A percentile compares a stretch with the other conserved stretches of the same genome.
phyloP scores from a whole-genome alignment of 148 eudicot genomes.

The Silene uniflora region DNA sequence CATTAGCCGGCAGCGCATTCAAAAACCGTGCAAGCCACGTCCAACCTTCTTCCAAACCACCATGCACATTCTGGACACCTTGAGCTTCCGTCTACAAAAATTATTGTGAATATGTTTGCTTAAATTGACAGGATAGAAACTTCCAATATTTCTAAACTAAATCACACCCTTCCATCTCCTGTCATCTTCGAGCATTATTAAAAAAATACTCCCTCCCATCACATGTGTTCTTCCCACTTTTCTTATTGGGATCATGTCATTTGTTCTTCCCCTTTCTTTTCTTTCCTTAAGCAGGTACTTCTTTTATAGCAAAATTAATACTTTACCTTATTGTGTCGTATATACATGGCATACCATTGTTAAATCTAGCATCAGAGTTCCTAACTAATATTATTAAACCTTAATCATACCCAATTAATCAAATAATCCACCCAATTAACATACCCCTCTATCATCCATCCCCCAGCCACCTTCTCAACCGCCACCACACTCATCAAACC shows the following conservation, averaged over 20 bases:
- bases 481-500: background rate
- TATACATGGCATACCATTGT: background rate
- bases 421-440: background rate
- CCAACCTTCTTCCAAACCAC: conserved; percentile 87
- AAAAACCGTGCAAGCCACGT: conserved; percentile 85
- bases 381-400: no score
- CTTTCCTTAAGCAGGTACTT: background rate
- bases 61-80: conserved; percentile 55
- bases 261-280: background rate
- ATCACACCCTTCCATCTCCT: background rate
- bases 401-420: background rate
- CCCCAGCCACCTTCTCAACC: background rate
- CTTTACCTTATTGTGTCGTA: background rate
- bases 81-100: conserved; percentile 63
- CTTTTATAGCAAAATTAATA: background rate
- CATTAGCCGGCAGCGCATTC: conserved; percentile 69
- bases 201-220: background rate
- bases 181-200: background rate
- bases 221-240: background rate
- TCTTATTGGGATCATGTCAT: background rate
- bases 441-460: background rate
- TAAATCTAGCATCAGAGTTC: background rate
- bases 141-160: background rate
- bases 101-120: background rate
- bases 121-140: background rate